phyloP scores from a whole-genome alignment of 805 yeast species.

The Lachancea waltii region DNA sequence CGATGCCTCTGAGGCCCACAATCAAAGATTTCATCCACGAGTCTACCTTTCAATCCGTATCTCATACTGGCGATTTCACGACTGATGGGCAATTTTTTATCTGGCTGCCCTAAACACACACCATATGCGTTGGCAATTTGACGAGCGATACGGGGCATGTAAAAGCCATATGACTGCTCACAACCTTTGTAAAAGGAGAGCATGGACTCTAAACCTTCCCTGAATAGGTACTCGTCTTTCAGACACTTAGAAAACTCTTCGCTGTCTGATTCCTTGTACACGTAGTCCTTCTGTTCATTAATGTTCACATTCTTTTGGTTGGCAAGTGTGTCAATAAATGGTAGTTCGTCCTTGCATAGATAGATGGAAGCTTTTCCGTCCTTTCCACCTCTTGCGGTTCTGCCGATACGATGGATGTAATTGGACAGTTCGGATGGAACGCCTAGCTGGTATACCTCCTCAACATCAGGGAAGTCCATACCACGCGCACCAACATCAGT shows the following conservation, averaged over 20 bases:
- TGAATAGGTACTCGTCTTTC: constrained; percentile 24
- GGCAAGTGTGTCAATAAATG: constrained; percentile 46
- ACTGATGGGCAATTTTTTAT: constrained; percentile 18
- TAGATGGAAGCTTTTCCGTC: constrained; percentile 65
- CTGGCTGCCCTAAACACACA: constrained; percentile 19
- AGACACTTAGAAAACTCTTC: constrained; percentile 24
- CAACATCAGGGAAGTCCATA: constrained; percentile 85
- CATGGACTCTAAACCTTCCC: constrained; percentile 31
- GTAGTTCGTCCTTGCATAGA: constrained; percentile 48
- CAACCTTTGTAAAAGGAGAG: constrained; percentile 35
- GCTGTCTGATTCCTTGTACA: constrained; percentile 29
- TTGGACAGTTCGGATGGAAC: constrained; percentile 69
- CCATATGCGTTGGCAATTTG: constrained; percentile 25
- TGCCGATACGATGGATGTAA: constrained; percentile 88
- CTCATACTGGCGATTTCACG: constrained; percentile 14
- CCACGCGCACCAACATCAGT: constrained; percentile 97
- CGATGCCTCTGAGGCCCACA: constrained; percentile 6
- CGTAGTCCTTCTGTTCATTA: constrained; percentile 37
- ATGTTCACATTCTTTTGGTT: constrained; percentile 51
- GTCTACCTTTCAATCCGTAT: constrained; percentile 20
- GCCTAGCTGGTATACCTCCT: constrained; percentile 80
- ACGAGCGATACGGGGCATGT: constrained; percentile 18
- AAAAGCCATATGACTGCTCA: constrained; percentile 30
- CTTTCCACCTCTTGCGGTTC: constrained; percentile 91
- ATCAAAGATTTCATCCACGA: constrained; percentile 22